Base-by-base conservation (phyloP, 163 green algal species). In the Chlamydomonas reinhardtii region DNA sequence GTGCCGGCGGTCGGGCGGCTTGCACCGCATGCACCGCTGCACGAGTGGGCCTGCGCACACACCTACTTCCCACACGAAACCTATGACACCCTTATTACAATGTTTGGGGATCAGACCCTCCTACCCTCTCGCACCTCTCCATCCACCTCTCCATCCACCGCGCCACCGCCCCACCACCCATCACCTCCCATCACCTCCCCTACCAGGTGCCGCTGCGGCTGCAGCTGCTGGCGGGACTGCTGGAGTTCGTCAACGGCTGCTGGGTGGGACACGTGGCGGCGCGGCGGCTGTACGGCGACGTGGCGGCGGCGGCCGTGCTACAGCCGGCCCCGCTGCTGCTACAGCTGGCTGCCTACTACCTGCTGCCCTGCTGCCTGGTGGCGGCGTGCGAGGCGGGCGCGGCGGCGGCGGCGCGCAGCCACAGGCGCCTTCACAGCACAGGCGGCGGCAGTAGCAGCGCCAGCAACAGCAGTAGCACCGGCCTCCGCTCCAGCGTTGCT, bases 211-310 rank as follows among this genome's bases (percentile, higher is more conserved):
- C 73, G 6, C 39, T 74, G 37, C 35, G 35, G 56, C 56, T 68
- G 64, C 76, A 84, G 52, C 76, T 84, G n/a, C 35, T 68, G 76
- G 56, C 35, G 34, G 76, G 76, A 0, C 20, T 66, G 29, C 4
- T 84, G 2, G 76, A 84, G 76, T 54, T 35, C 39, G 12, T 73
- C 32, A 84, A 84, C 64, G 76, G 76, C 62, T 24, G 9, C 1
- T 22, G 54, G 37, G 76, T 84, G 29, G 76, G 76, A 39, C 65
- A 68, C 39, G 16, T 73, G n/a, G 64, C 74, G 17, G 76, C 76
- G 3, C 15, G 16, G 5, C 62, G 76, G 2, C 61, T 84, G 76
- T 52, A 74, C 64, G 76, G 64, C 64, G 16, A 6, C 39, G 27
- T 17, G 4, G 31, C n/a, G 5, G 64, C 64, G 22, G 76, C 76